Evolutionary conservation across 768 basidiomycete species (phyloP).

Genomic region (Mycena alexandri): DNA sequence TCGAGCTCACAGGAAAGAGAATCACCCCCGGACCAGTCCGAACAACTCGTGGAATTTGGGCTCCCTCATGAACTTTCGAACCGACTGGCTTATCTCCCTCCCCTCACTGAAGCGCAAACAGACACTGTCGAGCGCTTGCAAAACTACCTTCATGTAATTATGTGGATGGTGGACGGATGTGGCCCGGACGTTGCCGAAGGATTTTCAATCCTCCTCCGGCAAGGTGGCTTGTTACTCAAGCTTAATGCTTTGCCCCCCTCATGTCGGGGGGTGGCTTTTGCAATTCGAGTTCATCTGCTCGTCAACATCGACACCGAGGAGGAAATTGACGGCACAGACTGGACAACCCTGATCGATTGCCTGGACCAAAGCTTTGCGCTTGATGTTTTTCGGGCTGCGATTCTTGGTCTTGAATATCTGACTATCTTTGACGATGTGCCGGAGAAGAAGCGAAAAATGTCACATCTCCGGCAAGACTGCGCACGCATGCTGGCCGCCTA

Average conservation of each 20-base stretch:
- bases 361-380: slow-evolving; percentile 6
- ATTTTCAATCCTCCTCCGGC: slow-evolving; percentile 7
- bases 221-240: background rate
- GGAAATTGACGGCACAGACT: slow-evolving; percentile 1
- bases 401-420: background rate
- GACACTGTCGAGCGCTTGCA: background rate
- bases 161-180: slow-evolving; percentile 16
- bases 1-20: background rate
- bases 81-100: slow-evolving; percentile 12
- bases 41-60: slow-evolving; percentile 4
- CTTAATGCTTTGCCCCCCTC: slow-evolving; percentile 1
- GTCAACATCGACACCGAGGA: background rate
- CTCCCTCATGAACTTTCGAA: slow-evolving; percentile 3
- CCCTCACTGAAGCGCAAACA: background rate
- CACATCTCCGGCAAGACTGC: slow-evolving; percentile 10
- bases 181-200: background rate
- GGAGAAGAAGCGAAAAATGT: background rate
- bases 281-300: slow-evolving; percentile 6
- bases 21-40: background rate
- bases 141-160: slow-evolving; percentile 11
- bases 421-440: background rate
- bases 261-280: slow-evolving; percentile 14
- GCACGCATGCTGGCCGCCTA: slow-evolving; percentile 10
- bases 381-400: slow-evolving; percentile 14
- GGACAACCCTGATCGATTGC: slow-evolving; percentile 3